These are phyloP conservation scores for Creolimax fragrantissima DNA, from an alignment of 78 protist genomes.

Conservation along the genomic window DNA sequence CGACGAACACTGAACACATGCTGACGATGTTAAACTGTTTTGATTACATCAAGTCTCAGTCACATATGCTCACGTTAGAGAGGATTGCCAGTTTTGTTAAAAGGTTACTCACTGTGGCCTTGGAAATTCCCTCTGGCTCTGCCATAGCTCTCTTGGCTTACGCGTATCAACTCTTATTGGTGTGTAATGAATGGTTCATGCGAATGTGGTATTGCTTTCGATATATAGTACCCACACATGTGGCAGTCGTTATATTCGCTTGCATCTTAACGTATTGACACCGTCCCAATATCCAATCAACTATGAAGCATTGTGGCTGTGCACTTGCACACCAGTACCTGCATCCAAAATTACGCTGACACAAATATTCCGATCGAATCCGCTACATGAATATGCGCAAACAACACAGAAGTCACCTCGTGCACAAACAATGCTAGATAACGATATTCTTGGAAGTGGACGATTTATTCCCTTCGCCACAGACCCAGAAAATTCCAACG, in stretches of 20 bases:
- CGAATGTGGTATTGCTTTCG: no score
- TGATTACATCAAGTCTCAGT: neutral
- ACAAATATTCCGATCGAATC: no score
- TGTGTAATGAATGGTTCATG: neutral
- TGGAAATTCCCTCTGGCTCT: neutral
- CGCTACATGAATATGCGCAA: no score
- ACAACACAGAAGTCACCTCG: constrained; percentile 20
- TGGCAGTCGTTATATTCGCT: no score
- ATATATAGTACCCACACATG: no score
- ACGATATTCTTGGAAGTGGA: constrained; percentile 3
- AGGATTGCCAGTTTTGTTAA: constrained; percentile 32
- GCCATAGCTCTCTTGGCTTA: constrained; percentile 8
- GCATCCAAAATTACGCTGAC: no score
- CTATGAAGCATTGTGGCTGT: no score
- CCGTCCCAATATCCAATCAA: no score
- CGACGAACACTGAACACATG: neutral
- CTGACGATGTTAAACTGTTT: neutral
- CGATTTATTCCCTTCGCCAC: neutral
- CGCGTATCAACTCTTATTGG: neutral
- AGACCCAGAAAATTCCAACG: constrained; percentile 20
- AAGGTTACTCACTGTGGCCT: neutral
- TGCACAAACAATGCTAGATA: neutral
- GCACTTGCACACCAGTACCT: no score
- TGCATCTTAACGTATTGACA: no score
- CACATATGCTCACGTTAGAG: neutral